Conservation (phyloP, 768 basidiomycete genomes). For the Boletus rubropictus region DNA sequence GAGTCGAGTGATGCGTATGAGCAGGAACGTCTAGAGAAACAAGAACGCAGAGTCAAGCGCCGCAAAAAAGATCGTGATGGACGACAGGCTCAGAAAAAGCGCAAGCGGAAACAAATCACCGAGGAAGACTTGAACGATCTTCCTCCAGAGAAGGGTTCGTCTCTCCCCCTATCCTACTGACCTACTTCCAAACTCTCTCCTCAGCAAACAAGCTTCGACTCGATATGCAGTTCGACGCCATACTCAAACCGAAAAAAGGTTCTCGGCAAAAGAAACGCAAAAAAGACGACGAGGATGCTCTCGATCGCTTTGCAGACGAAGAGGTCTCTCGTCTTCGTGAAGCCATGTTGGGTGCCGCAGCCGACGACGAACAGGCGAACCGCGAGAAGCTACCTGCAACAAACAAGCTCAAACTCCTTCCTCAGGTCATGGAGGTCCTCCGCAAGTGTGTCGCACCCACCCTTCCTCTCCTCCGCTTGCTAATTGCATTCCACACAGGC, state of each 20-base stretch:
- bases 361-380: slow-evolving; percentile 78
- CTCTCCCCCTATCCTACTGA: neutral
- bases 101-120: slow-evolving; percentile 55
- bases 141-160: slow-evolving; percentile 72
- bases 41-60: slow-evolving; percentile 23
- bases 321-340: slow-evolving; percentile 87
- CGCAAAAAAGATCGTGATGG: slow-evolving; percentile 42
- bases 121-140: slow-evolving; percentile 65
- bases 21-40: slow-evolving; percentile 28
- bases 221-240: slow-evolving; percentile 81
- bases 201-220: slow-evolving; percentile 72
- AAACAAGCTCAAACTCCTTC: slow-evolving; percentile 75
- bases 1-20: slow-evolving; percentile 53
- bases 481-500: slow-evolving; percentile 39
- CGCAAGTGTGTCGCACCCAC: slow-evolving; percentile 61
- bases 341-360: slow-evolving; percentile 80
- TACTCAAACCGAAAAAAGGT: slow-evolving; percentile 74
- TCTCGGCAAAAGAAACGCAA: slow-evolving; percentile 62
- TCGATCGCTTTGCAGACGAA: slow-evolving; percentile 86
- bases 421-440: slow-evolving; percentile 88
- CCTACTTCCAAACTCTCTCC: neutral
- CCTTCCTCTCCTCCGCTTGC: neutral
- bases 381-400: slow-evolving; percentile 75
- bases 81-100: slow-evolving; percentile 41
- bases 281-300: slow-evolving; percentile 72